Evolutionary conservation across 2,329 filamentous ascomycete species (phyloP).

Genomic region (Dothiorella sarmentorum): DNA sequence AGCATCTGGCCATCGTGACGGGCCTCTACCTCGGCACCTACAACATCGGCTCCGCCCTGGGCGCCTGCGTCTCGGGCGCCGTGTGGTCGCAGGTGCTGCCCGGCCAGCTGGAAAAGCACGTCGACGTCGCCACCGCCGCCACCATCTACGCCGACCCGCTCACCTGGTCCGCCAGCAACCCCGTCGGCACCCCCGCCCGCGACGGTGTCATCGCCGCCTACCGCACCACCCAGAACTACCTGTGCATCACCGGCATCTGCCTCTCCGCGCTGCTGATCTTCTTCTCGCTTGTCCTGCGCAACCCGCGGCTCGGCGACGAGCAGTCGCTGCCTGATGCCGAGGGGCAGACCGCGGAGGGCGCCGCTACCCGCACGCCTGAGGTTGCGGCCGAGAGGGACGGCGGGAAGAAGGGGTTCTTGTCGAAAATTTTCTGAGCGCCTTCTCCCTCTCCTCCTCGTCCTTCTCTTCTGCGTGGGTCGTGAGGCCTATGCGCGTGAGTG

Average conservation of each 20-base stretch:
- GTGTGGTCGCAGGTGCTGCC: conserved; percentile 61
- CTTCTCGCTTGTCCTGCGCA: conserved; percentile 46
- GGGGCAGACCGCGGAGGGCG: neutral
- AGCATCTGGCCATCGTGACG: conserved; percentile 62
- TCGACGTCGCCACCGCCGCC: conserved; percentile 41
- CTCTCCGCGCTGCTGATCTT: conserved; percentile 45
- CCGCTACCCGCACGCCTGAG: neutral
- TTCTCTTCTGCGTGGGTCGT: no score
- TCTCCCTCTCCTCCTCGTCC: no score
- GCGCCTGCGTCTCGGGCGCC: conserved; percentile 58
- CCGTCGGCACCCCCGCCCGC: conserved; percentile 45
- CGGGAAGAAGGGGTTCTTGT: neutral
- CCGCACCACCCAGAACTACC: conserved; percentile 44
- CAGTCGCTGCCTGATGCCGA: conserved; percentile 46
- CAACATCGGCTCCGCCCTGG: conserved; percentile 60
- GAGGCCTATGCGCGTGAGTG: no score
- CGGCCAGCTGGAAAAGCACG: conserved; percentile 38
- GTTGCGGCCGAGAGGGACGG: neutral
- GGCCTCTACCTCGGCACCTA: conserved; percentile 62
- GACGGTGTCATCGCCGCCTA: conserved; percentile 45
- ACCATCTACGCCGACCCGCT: conserved; percentile 45
- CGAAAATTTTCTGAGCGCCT: neutral
- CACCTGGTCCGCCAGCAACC: conserved; percentile 34
- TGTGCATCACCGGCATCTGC: conserved; percentile 52
- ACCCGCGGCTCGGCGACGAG: conserved; percentile 45